A percentile compares a stretch with the other conserved stretches of the same genome.
phyloP scores from a whole-genome alignment of 495 filamentous ascomycete species.

The Penicillium turbatum region DNA sequence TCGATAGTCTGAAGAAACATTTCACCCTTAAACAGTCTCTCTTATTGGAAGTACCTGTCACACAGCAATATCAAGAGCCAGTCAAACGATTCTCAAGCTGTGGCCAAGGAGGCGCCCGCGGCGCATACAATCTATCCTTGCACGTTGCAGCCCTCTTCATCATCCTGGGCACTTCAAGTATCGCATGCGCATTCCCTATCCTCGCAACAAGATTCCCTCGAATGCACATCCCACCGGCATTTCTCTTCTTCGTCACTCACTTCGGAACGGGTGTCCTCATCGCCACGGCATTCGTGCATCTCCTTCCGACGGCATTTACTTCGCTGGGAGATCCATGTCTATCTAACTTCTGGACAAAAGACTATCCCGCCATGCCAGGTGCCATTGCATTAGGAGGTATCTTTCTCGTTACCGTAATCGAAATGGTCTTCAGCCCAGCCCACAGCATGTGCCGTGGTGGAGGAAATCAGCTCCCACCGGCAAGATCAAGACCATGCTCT shows the following conservation, averaged over 20 bases:
- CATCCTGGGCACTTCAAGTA: constrained; percentile 58
- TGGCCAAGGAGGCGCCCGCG: constrained; percentile 22
- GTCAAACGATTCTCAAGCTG: constrained; percentile 21
- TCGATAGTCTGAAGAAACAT: constrained; percentile 11
- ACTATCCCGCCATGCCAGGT: constrained; percentile 66
- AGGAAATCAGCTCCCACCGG: not conserved
- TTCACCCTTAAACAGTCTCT: constrained; percentile 3
- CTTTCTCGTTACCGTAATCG: constrained; percentile 61
- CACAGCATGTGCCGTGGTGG: constrained; percentile 27
- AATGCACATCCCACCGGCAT: constrained; percentile 31
- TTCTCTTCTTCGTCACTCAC: constrained; percentile 66
- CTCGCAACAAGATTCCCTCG: constrained; percentile 36
- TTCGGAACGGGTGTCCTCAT: constrained; percentile 81
- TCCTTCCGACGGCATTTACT: constrained; percentile 69
- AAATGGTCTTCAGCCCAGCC: constrained; percentile 58
- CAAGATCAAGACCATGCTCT: not conserved
- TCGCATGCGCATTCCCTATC: constrained; percentile 43
- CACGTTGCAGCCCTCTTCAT: constrained; percentile 68
- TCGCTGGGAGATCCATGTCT: constrained; percentile 70
- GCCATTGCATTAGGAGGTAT: constrained; percentile 64
- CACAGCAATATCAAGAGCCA: not conserved
- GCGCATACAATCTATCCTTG: constrained; percentile 52
- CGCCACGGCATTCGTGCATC: constrained; percentile 78
- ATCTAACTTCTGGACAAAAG: constrained; percentile 59
- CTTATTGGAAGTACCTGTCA: not conserved